phyloP scores from a whole-genome alignment of 2,329 filamentous ascomycete species.

The Apiospora sp. region DNA sequence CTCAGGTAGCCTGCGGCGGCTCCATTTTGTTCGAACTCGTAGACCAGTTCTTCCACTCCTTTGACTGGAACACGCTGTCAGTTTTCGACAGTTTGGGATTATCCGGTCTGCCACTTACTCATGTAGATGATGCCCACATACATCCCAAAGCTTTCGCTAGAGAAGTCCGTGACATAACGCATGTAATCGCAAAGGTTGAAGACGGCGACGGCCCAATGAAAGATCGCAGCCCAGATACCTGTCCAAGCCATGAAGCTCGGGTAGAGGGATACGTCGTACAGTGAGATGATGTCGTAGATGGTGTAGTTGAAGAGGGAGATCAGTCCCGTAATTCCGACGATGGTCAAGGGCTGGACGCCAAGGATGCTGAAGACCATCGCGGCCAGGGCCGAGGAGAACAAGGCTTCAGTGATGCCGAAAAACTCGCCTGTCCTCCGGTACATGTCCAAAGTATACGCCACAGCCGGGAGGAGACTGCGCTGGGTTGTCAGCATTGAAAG shows the following conservation, averaged over 20 bases:
- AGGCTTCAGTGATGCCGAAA: conserved; percentile 64
- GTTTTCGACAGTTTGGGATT: conserved; percentile 28
- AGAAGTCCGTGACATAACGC: conserved; percentile 66
- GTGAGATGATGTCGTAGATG: conserved; percentile 62
- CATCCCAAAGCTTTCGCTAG: conserved; percentile 59
- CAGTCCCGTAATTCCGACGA: conserved; percentile 64
- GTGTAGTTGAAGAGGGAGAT: conserved; percentile 66
- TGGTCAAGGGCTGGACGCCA: conserved; percentile 61
- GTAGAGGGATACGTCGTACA: conserved; percentile 58
- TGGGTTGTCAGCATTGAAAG: conserved; percentile 27
- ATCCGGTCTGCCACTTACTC: conserved; percentile 40
- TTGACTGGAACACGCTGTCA: conserved; percentile 49
- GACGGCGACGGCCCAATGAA: conserved; percentile 62
- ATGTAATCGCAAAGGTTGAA: conserved; percentile 64
- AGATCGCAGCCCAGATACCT: conserved; percentile 63
- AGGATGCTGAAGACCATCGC: conserved; percentile 62
- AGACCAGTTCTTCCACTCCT: conserved; percentile 62
- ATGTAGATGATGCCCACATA: conserved; percentile 66
- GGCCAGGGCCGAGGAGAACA: conserved; percentile 62
- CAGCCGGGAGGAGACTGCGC: conserved; percentile 59
- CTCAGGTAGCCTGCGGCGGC: conserved; percentile 55
- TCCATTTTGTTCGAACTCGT: conserved; percentile 53
- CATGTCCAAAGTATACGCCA: conserved; percentile 68
- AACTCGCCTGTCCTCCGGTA: conserved; percentile 60
- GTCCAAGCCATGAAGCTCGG: conserved; percentile 64